Conservation (phyloP, 257 asterid genomes). For the Solanum appendiculatum region DNA sequence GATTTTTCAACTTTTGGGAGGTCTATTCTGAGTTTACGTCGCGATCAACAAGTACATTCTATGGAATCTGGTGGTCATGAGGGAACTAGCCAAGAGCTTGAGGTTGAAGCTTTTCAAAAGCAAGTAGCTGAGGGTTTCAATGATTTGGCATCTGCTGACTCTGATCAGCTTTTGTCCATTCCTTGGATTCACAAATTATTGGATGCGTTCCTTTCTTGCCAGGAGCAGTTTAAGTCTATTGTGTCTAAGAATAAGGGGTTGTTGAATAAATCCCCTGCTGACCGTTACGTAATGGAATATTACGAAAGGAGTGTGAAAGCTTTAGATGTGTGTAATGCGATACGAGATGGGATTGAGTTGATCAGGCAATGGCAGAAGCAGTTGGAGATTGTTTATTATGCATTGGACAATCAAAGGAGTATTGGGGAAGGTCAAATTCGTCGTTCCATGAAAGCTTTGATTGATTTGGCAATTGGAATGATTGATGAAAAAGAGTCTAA, state of each 20-base stretch:
- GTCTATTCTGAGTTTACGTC: slow-evolving; percentile 35
- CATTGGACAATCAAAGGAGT: slow-evolving; percentile 38
- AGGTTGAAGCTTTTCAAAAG: slow-evolving; percentile 41
- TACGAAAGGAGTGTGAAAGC: slow-evolving; percentile 67
- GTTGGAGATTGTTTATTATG: slow-evolving; percentile 55
- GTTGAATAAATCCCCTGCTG: slow-evolving; percentile 32
- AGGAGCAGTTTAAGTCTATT: slow-evolving; percentile 45
- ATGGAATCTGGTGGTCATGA: slow-evolving; percentile 30
- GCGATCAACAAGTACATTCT: slow-evolving; percentile 44
- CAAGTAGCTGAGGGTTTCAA: slow-evolving; percentile 38
- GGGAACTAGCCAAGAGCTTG: slow-evolving; percentile 23
- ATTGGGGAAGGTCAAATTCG: slow-evolving; percentile 70
- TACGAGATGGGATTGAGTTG: slow-evolving; percentile 64
- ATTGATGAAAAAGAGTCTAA: slow-evolving; percentile 28
- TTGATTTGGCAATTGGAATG: slow-evolving; percentile 45
- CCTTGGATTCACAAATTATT: slow-evolving; percentile 51
- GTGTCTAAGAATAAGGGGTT: slow-evolving; percentile 19
- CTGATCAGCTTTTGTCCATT: slow-evolving; percentile 45
- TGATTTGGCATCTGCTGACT: slow-evolving; percentile 24
- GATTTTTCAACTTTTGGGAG: slow-evolving; percentile 8
- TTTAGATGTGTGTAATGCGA: slow-evolving; percentile 62
- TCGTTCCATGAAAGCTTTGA: slow-evolving; percentile 55
- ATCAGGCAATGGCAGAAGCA: slow-evolving; percentile 54
- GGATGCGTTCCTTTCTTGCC: slow-evolving; percentile 46
- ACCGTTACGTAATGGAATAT: slow-evolving; percentile 27